These are phyloP conservation scores for Trypanosoma melophagium DNA, from an alignment of 208 protist species.

Conservation along the genomic window DNA sequence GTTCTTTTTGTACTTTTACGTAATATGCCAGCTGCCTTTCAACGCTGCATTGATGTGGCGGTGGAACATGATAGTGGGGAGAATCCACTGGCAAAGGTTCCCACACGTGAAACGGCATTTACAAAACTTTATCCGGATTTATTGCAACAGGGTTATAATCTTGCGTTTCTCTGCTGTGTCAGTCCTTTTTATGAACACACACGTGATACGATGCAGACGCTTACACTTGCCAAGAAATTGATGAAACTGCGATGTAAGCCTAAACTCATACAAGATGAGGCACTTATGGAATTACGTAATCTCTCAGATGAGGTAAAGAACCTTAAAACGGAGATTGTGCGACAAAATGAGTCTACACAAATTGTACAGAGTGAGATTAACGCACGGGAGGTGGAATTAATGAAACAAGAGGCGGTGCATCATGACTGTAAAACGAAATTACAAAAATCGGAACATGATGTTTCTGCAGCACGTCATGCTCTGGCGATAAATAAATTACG, in stretches of 20 bases:
- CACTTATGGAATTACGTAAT: conserved; percentile 71
- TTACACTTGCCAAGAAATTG: conserved; percentile 62
- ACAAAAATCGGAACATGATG: conserved; percentile 24
- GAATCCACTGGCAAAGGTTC: conserved; percentile 84
- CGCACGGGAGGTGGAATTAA: conserved; percentile 79
- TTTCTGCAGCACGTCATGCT: conserved; percentile 39
- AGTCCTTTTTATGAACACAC: conserved; percentile 85
- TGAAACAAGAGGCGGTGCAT: conserved; percentile 81
- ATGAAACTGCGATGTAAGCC: conserved; percentile 59
- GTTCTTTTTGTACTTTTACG: conserved; percentile 77
- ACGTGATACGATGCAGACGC: conserved; percentile 67
- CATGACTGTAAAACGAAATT: conserved; percentile 29
- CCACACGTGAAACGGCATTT: conserved; percentile 76
- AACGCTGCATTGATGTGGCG: conserved; percentile 83
- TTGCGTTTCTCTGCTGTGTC: conserved; percentile 68
- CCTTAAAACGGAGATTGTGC: conserved; percentile 59
- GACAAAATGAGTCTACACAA: conserved; percentile 60
- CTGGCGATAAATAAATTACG: conserved; percentile 47
- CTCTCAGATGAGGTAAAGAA: conserved; percentile 82
- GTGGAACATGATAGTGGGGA: conserved; percentile 84
- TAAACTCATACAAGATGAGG: conserved; percentile 69
- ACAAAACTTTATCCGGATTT: conserved; percentile 68
- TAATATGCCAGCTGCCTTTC: conserved; percentile 73
- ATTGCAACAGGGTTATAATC: conserved; percentile 77
- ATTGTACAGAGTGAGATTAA: conserved; percentile 86